Evolutionary conservation across 2,329 filamentous ascomycete genomes (phyloP).

Genomic region (Neoascochyta sp.): DNA sequence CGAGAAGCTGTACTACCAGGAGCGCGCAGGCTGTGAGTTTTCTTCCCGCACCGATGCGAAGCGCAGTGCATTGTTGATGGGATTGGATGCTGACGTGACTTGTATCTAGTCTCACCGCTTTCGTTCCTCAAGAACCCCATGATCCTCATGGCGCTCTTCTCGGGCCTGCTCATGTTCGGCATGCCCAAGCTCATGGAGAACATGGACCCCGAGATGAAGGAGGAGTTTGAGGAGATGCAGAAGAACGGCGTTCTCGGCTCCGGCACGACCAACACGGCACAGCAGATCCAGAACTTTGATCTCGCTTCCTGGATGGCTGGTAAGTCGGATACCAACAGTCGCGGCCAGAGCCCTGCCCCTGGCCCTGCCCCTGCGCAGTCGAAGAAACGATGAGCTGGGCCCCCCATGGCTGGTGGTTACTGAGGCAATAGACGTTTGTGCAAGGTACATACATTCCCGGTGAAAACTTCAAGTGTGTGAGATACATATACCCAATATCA

Average conservation of each 20-base stretch:
- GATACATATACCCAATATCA: no score
- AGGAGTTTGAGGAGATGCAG: constrained; percentile 88
- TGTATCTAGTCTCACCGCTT: constrained; percentile 81
- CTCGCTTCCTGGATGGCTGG: constrained; percentile 67
- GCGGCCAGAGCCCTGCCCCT: constrained; percentile 29
- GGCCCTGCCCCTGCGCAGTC: constrained; percentile 26
- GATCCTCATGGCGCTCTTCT: constrained; percentile 86
- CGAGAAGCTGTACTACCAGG: constrained; percentile 71
- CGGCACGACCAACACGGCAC: constrained; percentile 41
- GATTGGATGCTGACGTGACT: constrained; percentile 21
- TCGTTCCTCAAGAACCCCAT: constrained; percentile 89
- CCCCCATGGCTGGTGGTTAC: no score
- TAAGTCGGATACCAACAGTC: constrained; percentile 27
- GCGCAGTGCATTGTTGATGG: no score
- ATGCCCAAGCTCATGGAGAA: constrained; percentile 96
- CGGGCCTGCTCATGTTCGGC: constrained; percentile 78
- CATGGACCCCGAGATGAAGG: constrained; percentile 94
- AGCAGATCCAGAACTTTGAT: constrained; percentile 61
- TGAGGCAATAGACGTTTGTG: no score
- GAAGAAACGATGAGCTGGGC: constrained; percentile 22
- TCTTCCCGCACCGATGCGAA: neutral
- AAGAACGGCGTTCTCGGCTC: constrained; percentile 64
- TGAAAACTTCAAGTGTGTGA: no score
- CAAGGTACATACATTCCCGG: no score
- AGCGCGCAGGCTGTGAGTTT: constrained; percentile 69